phyloP scores from a whole-genome alignment of 495 filamentous ascomycete genomes.

The Talaromyces proteolyticus region DNA sequence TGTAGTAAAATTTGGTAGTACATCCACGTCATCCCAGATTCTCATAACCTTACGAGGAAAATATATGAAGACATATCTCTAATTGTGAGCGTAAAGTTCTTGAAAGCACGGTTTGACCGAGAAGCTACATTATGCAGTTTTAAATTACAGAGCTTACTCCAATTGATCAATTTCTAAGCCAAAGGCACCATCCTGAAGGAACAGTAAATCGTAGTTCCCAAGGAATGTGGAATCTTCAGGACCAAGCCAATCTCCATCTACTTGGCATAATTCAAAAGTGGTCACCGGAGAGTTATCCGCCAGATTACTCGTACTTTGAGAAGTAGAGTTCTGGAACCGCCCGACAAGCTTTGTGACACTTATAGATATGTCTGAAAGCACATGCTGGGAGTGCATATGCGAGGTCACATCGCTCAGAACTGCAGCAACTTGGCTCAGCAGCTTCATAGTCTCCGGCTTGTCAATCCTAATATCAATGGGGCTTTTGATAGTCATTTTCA shows the following conservation, averaged over 20 bases:
- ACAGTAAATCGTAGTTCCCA: background rate
- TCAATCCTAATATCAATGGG: too few relatives aligned
- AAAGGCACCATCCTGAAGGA: background rate
- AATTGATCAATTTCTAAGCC: background rate
- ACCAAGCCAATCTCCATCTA: conserved; percentile 1
- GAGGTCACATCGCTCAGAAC: too few relatives aligned
- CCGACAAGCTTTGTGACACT: background rate
- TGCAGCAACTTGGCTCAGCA: too few relatives aligned
- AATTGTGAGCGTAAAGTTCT: too few relatives aligned
- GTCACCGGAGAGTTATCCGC: background rate
- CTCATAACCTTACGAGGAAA: too few relatives aligned
- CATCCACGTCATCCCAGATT: too few relatives aligned
- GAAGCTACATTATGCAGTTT: background rate
- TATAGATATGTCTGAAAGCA: background rate
- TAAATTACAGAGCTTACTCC: background rate
- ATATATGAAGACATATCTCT: too few relatives aligned
- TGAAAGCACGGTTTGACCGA: too few relatives aligned
- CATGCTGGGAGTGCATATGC: too few relatives aligned
- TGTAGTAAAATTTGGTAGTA: too few relatives aligned
- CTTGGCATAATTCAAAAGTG: background rate
- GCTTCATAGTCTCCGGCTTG: too few relatives aligned
- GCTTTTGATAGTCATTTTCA: too few relatives aligned
- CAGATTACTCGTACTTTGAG: background rate
- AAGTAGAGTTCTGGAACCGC: background rate
- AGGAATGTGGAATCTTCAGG: background rate